Evolutionary conservation across 2,329 filamentous ascomycete species (phyloP).

Genomic region (Apiospora pterosperma): DNA sequence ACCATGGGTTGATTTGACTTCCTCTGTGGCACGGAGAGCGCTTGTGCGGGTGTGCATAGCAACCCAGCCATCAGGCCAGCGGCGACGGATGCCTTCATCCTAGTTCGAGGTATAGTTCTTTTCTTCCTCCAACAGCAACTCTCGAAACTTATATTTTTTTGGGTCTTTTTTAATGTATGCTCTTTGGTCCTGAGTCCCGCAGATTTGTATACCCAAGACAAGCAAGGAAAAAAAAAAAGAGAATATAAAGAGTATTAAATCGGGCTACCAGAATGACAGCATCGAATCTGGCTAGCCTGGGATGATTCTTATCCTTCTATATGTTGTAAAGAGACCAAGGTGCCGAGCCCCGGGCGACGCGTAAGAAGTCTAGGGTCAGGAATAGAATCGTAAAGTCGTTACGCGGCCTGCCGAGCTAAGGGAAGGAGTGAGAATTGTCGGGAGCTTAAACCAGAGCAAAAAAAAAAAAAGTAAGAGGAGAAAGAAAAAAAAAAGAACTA

Average conservation of each 20-base stretch:
- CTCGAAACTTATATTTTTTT: not conserved
- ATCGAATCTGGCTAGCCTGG: not conserved
- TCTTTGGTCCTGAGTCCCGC: not conserved
- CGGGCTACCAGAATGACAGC: not conserved
- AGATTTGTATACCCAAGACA: not conserved
- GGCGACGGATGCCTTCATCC: conserved; percentile 22
- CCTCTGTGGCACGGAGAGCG: conserved; percentile 21
- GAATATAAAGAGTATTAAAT: conserved; percentile 4
- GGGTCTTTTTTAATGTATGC: not conserved
- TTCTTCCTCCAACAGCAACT: not conserved
- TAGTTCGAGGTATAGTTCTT: not conserved
- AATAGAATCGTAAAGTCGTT: conserved; percentile 5
- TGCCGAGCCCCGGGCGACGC: not conserved
- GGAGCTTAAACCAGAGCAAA: conserved; percentile 3
- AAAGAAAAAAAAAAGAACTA: not conserved
- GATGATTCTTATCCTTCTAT: not conserved
- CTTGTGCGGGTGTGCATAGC: conserved; percentile 19
- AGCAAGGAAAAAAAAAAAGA: not conserved
- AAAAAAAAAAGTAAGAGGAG: not conserved
- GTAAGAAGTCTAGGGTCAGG: not conserved
- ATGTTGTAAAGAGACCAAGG: not conserved
- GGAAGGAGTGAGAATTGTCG: not conserved
- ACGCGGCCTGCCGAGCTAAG: conserved; percentile 5
- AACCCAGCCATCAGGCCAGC: conserved; percentile 23
- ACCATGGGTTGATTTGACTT: conserved; percentile 34